Evolutionary conservation across 2,329 filamentous ascomycete genomes (phyloP).

Genomic region (Monosporascus sp.): DNA sequence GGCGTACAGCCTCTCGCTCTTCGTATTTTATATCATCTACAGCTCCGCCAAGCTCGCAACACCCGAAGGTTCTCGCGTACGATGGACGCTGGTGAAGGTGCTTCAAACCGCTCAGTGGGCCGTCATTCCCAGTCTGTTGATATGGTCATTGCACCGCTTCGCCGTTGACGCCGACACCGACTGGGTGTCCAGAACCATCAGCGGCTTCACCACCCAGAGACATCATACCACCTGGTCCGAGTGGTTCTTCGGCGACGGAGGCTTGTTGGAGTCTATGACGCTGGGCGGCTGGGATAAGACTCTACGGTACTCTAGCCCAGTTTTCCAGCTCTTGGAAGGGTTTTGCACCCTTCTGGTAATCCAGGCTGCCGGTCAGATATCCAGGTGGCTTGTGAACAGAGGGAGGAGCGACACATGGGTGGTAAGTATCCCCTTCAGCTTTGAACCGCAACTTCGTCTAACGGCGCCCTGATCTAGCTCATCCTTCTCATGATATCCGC

Average conservation of each 20-base stretch:
- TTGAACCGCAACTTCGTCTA: conserved; percentile 27
- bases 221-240: conserved; percentile 65
- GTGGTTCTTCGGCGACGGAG: conserved; percentile 85
- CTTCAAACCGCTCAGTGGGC: conserved; percentile 80
- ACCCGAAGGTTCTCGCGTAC: conserved; percentile 69
- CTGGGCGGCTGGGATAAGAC: conserved; percentile 86
- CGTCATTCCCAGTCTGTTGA: conserved; percentile 77
- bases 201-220: conserved; percentile 54
- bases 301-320: conserved; percentile 82
- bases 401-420: conserved; percentile 95
- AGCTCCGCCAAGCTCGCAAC: conserved; percentile 76
- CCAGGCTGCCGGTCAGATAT: conserved; percentile 89
- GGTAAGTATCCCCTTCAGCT: conserved; percentile 48
- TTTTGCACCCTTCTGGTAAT: conserved; percentile 97
- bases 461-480: conserved; percentile 54
- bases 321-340: conserved; percentile 91
- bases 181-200: conserved; percentile 79
- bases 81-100: conserved; percentile 63
- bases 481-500: conserved; percentile 81
- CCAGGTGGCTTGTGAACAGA: conserved; percentile 88
- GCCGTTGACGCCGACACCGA: conserved; percentile 79
- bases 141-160: conserved; percentile 94
- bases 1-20: conserved; percentile 85
- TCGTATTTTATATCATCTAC: conserved; percentile 85
- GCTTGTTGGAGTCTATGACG: conserved; percentile 71